Conservation (phyloP, 768 basidiomycete species). For the Hemileccinum impolitum region DNA sequence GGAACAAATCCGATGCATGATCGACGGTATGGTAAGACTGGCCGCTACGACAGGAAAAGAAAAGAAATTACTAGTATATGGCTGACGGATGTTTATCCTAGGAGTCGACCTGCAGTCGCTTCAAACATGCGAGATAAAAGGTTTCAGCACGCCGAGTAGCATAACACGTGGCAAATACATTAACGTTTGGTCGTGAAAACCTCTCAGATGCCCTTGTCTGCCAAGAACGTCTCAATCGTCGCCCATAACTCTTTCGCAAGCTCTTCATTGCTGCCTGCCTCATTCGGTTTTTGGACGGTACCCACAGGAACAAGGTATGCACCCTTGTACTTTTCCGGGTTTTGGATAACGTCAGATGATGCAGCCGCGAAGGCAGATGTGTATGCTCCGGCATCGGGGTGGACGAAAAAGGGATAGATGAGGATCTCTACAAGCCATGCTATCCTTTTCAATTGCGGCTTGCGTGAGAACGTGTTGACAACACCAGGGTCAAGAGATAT, state of each 20-base stretch:
- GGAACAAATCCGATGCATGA: no score
- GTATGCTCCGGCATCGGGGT: slow-evolving; percentile 24
- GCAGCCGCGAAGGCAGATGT: slow-evolving; percentile 31
- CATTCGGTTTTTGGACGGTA: slow-evolving; percentile 9
- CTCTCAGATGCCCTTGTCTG: slow-evolving; percentile 19
- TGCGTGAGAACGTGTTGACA: slow-evolving; percentile 30
- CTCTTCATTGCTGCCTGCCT: slow-evolving; percentile 16
- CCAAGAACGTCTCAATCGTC: slow-evolving; percentile 25
- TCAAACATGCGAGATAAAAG: no score
- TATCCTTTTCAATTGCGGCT: slow-evolving; percentile 15
- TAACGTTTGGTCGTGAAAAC: no score
- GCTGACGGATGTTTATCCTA: no score
- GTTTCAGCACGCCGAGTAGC: background rate
- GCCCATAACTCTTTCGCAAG: slow-evolving; percentile 30
- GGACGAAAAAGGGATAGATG: slow-evolving; percentile 16
- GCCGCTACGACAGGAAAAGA: no score
- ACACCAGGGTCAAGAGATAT: slow-evolving; percentile 30
- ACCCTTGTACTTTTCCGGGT: slow-evolving; percentile 28
- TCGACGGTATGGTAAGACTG: no score
- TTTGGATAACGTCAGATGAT: slow-evolving; percentile 17
- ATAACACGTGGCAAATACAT: background rate
- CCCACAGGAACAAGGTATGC: slow-evolving; percentile 30
- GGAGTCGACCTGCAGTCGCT: no score
- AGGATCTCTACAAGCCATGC: slow-evolving; percentile 20
- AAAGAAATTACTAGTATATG: no score